phyloP scores from a whole-genome alignment of 371 early-diverging fungal species.

The Mucor racemosus region DNA sequence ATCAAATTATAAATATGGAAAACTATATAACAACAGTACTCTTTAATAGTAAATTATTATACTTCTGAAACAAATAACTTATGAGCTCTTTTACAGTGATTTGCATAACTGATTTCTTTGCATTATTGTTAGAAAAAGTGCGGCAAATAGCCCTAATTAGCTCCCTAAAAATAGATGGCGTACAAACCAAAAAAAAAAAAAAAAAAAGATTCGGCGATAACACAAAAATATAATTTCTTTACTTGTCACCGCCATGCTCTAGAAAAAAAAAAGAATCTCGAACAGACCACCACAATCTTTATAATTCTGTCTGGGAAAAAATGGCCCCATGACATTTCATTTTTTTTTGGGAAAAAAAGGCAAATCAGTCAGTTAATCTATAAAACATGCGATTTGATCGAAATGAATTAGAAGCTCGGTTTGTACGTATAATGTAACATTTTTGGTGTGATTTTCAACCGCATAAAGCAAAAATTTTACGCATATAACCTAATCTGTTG shows the following conservation, averaged over 20 bases:
- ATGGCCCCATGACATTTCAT: conserved; percentile 1
- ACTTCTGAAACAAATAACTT: not conserved
- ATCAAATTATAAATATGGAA: not conserved
- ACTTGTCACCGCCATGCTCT: not conserved
- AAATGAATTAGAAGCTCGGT: not conserved
- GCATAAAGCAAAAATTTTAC: too few species aligned
- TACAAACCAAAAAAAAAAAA: not conserved
- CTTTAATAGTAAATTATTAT: not conserved
- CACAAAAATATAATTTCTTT: not conserved
- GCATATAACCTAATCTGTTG: not conserved
- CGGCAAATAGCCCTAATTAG: not conserved
- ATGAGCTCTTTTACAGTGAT: not conserved
- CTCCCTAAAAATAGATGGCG: not conserved
- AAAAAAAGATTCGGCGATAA: not conserved
- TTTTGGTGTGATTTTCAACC: not conserved
- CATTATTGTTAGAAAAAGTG: not conserved
- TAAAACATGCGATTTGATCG: not conserved
- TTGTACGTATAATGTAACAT: not conserved
- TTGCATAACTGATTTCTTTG: not conserved
- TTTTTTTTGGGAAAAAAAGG: not conserved
- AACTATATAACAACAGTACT: not conserved
- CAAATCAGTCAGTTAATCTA: not conserved
- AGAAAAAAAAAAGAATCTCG: not conserved
- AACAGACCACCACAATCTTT: not conserved
- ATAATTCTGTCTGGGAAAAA: not conserved